Base-by-base conservation (phyloP, 176 grass and related monocot species). In the Chloris gayana region DNA sequence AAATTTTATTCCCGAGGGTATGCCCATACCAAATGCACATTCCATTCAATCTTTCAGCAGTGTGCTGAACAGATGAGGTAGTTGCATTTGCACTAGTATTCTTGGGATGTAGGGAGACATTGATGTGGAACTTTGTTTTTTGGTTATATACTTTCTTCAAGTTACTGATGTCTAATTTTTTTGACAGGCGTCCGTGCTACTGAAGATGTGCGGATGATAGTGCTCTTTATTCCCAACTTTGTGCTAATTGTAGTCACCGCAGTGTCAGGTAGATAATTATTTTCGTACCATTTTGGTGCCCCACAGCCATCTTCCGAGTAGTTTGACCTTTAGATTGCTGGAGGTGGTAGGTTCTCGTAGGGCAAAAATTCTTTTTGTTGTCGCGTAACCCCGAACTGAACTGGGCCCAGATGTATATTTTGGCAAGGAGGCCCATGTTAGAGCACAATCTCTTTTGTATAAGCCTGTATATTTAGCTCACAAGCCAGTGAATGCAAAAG, bases 231-330 rank as follows among this genome's bases (percentile, higher is more conserved):
- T 47, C 80, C 64, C 56, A 76, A 75, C 70, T 66, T 58, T 42
- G 63, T 84, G 84, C 88, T 90, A 83, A 90, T 76, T 83, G 80
- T 83, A 90, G 80, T 79, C 75, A 71, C 35, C 30, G 80, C 80
- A 80, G 44, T 79, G 74, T 37, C 75, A 87, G 84, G 88, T 90
- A 90, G 69, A 90, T 79, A 83, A 87, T 90, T 87, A 66, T 74
- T 78, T 39, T 29, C 9, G 13, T 79, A 67, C 84, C 88, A 74
- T 83, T 84, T 80, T 72, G 79, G 66, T 39, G 64, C 77, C 47
- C 38, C 64, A 29, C 37, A 68, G 64, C 73, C 51, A 82, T 73
- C 73, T 73, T 78, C 30, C 60, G 67, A 63, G 73, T 76, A 69
- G 50, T 67, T 85, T 44, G 74, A 77, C 85, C 76, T 61, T 61